These are phyloP conservation scores for Cyphellophora europaea DNA, from an alignment of 2,329 filamentous ascomycete species.

Conservation along the genomic window DNA sequence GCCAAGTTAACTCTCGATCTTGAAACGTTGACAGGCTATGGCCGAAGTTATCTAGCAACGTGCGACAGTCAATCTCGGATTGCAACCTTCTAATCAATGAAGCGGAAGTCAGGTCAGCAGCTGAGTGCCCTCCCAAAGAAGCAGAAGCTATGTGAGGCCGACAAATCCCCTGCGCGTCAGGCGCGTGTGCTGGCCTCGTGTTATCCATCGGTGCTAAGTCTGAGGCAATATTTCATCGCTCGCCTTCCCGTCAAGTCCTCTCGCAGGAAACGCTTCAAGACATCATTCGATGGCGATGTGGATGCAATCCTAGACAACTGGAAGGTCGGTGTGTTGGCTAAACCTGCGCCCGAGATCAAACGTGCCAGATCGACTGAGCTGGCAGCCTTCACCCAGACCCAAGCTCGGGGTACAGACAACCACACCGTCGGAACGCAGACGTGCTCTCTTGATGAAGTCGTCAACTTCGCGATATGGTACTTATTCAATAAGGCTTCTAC, in stretches of 20 bases:
- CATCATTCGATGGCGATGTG: conserved; percentile 36
- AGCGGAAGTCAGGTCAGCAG: no score
- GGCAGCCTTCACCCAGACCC: conserved; percentile 54
- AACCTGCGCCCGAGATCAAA: conserved; percentile 22
- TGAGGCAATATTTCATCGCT: conserved; percentile 15
- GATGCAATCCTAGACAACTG: conserved; percentile 57
- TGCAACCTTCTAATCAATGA: no score
- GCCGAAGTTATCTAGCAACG: no score
- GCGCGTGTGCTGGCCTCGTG: conserved; percentile 12
- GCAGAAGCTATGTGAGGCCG: no score
- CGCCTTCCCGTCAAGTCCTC: conserved; percentile 23
- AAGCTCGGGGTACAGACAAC: conserved; percentile 28
- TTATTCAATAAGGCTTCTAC: conserved; percentile 52
- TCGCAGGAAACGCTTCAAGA: conserved; percentile 47
- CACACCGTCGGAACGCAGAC: conserved; percentile 28
- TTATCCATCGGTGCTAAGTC: conserved; percentile 14
- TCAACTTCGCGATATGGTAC: conserved; percentile 68
- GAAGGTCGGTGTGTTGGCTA: conserved; percentile 49
- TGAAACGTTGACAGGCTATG: no score
- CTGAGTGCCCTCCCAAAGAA: no score
- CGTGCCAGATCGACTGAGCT: conserved; percentile 45
- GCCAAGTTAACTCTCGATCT: no score
- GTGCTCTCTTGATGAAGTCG: conserved; percentile 58
- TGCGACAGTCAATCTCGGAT: no score
- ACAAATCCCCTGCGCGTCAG: no score